These are phyloP conservation scores for Fragilaria crotonensis DNA, from an alignment of 108 stramenopile species.

Conservation along the genomic window DNA sequence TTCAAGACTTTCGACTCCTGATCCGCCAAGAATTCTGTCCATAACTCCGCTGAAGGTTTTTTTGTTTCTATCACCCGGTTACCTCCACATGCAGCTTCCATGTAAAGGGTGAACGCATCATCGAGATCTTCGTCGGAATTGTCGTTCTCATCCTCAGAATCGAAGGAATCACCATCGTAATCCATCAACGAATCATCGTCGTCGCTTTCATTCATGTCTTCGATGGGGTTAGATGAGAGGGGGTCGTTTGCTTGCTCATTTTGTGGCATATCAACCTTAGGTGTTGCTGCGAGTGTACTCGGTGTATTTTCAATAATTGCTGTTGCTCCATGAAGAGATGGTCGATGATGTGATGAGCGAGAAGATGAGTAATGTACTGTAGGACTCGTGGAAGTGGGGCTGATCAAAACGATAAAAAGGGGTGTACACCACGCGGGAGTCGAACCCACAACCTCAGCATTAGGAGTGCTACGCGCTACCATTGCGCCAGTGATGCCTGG, in stretches of 20 bases:
- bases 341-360: too few species aligned
- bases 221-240: too few species aligned
- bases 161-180: neutral
- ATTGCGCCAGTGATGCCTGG: conserved; percentile 52
- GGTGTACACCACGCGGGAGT: conserved; percentile 38
- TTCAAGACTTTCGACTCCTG: conserved; percentile 5
- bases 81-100: neutral
- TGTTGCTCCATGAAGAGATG: too few species aligned
- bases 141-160: neutral
- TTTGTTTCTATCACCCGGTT: neutral
- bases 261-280: too few species aligned
- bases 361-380: too few species aligned
- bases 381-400: neutral
- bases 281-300: too few species aligned
- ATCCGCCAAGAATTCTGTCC: neutral
- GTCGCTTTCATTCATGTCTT: too few species aligned
- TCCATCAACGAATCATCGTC: neutral
- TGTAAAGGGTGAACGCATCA: neutral
- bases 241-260: too few species aligned
- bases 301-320: too few species aligned
- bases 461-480: conserved; percentile 70
- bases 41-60: neutral
- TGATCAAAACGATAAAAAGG: neutral
- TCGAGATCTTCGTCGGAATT: neutral
- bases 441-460: conserved; percentile 62